A percentile compares a stretch with the other conserved stretches of the same genome.
Evolutionary conservation across 768 basidiomycete genomes (phyloP).

Genomic region (Infundibulicybe gibba): DNA sequence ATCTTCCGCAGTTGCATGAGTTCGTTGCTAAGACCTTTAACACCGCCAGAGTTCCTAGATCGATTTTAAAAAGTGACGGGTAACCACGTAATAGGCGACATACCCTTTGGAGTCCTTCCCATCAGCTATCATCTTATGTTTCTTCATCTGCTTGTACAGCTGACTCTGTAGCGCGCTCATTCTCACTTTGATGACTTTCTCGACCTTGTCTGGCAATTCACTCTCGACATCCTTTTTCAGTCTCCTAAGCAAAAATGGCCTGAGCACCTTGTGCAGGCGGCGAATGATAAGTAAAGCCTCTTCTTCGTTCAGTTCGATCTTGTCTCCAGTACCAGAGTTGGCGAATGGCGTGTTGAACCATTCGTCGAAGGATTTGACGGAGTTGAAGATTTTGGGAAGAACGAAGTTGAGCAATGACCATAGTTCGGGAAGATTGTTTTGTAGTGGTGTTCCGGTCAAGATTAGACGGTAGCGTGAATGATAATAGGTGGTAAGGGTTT

Average conservation of each 20-base stretch:
- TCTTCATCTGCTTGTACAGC: constrained; percentile 97
- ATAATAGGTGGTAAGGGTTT: constrained; percentile 90
- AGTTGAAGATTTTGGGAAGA: constrained; percentile 95
- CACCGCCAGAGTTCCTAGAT: constrained; percentile 66
- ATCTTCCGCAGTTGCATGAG: constrained; percentile 98
- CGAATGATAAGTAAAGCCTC: constrained; percentile 96
- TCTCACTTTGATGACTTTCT: constrained; percentile 95
- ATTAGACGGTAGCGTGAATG: constrained; percentile 92
- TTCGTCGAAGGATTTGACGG: constrained; percentile 98
- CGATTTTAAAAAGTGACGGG: constrained; percentile 5
- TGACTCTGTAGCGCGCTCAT: constrained; percentile 92
- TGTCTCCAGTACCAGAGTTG: constrained; percentile 95
- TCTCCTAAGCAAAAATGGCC: constrained; percentile 89
- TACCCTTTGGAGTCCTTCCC: constrained; percentile 76
- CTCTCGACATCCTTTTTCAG: constrained; percentile 97
- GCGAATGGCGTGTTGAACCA: constrained; percentile 99
- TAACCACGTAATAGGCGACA: constrained; percentile 16
- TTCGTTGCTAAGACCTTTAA: constrained; percentile 90
- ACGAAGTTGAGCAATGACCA: constrained; percentile 97
- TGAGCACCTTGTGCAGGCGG: constrained; percentile 91
- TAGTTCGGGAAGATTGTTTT: constrained; percentile 95
- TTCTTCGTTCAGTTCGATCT: constrained; percentile 99
- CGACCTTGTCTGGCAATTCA: constrained; percentile 94
- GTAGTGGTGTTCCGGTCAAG: constrained; percentile 92
- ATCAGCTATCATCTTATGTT: constrained; percentile 94